Evolutionary conservation across 2,329 filamentous ascomycete species (phyloP), one percentile per base, ranked within the genome.

Genomic region (Colletotrichum spaethianum): DNA sequence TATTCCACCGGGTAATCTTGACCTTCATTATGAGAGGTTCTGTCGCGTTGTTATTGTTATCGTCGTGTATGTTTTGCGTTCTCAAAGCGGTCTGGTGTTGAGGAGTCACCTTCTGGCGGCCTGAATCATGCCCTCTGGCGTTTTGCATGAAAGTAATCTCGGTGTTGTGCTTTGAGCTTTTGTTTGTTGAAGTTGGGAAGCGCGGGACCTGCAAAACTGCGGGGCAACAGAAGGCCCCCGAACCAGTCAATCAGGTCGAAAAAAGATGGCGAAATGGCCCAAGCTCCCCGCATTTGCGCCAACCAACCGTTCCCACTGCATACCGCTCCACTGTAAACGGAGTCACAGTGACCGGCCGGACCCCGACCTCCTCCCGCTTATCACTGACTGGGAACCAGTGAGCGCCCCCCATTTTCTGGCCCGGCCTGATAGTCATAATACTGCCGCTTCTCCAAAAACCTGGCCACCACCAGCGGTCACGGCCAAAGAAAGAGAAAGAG

Each of bases 1-100:
- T 93, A 78, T 96, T 93, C 94, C 96, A 98, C 80, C 94, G 90
- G 79, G 93, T 94, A 83, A 98, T 96, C 59, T 91, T 96, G 85
- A 98, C 94, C 84, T 98, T 98, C 96, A 99, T 99, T 64, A 63
- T 18, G 53, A 7, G 20, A 26, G 9, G 7, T 20, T 2, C 31
- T 55, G 28, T 8, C 18, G 26, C 9, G 23, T 26, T 28, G 59
- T 40, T 42, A 23, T 53, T 31, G 61, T 6, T 63, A 16, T 12
- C 0, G 26, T 8, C 28, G 55, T 52, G 44, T 26, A 26, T 28
- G 6, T 18, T 26, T 62, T 36, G 28, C n/a, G 31, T 50, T 20
- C 33, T 28, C 28, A 28, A 50, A 52, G 3, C 7, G 44, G 44
- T n/a, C 60, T 40, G 33, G 33, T 12, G 60, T 9, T 18, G 33